Conservation (phyloP, 2,329 filamentous ascomycete genomes). For the Neopestalotiopsis sp. region DNA sequence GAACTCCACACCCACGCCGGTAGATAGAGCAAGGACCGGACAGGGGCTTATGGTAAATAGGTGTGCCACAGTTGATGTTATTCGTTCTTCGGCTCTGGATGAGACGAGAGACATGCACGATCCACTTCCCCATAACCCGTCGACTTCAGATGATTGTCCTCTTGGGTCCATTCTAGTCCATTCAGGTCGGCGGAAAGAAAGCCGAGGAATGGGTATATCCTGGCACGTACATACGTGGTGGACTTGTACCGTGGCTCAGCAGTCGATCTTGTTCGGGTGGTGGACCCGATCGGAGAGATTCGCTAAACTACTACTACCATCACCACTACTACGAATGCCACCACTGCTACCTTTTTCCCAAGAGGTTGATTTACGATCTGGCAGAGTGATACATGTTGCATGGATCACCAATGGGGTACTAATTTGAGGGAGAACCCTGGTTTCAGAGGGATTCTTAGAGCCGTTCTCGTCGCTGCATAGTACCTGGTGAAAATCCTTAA, state of each 20-base stretch:
- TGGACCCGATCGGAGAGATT: not conserved
- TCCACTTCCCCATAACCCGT: not conserved
- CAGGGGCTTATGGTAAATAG: not conserved
- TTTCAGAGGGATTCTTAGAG: not conserved
- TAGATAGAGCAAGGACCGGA: not conserved
- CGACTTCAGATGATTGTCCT: not conserved
- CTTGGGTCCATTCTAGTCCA: not conserved
- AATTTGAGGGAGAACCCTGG: not conserved
- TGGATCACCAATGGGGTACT: not conserved
- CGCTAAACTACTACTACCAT: not conserved
- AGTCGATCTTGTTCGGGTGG: slow-evolving; percentile 1
- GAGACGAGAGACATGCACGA: not conserved
- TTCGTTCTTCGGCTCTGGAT: not conserved
- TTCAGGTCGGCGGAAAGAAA: slow-evolving; percentile 2
- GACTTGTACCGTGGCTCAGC: not conserved
- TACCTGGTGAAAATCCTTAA: not conserved
- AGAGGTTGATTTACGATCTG: not conserved
- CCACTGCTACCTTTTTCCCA: not conserved
- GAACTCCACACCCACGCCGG: not conserved
- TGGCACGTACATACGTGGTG: not conserved
- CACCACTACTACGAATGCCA: too few relatives aligned
- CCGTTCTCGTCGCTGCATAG: not conserved
- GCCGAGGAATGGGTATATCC: not conserved
- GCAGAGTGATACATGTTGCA: not conserved
- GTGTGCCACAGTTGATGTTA: not conserved